Conservation (phyloP, 371 early-diverging fungal species). For the Apophysomyces ossiformis region DNA sequence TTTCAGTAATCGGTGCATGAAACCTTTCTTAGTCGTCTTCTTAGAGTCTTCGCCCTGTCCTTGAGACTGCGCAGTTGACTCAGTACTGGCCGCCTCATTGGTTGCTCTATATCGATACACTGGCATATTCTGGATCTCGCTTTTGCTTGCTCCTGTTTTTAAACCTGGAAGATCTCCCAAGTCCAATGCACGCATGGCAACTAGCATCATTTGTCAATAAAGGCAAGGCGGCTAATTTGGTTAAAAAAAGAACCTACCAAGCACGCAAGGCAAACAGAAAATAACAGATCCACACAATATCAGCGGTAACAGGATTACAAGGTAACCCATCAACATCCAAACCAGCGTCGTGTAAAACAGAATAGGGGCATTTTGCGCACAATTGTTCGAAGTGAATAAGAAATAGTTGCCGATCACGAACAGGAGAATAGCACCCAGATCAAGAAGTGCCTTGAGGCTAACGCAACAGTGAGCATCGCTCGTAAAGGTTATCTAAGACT, state of each 20-base stretch:
- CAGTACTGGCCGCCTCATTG: neutral
- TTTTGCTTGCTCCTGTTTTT: slow-evolving; percentile 57
- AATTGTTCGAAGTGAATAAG: slow-evolving; percentile 53
- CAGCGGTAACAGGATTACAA: slow-evolving; percentile 64
- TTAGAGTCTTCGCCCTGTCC: neutral
- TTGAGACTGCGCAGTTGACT: neutral
- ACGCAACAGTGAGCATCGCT: neutral
- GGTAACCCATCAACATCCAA: slow-evolving; percentile 69
- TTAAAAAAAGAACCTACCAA: slow-evolving; percentile 33
- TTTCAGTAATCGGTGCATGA: neutral
- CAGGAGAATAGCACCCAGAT: slow-evolving; percentile 64
- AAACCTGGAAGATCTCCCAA: slow-evolving; percentile 54
- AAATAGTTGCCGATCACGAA: slow-evolving; percentile 77
- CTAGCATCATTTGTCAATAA: slow-evolving; percentile 13
- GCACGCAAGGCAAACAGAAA: slow-evolving; percentile 65
- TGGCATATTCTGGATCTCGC: slow-evolving; percentile 59
- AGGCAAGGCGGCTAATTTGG: too few species aligned
- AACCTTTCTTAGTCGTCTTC: neutral
- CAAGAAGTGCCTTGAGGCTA: slow-evolving; percentile 56
- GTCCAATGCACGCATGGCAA: slow-evolving; percentile 56
- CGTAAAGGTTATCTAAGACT: neutral
- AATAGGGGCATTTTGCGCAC: slow-evolving; percentile 47
- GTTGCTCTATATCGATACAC: slow-evolving; percentile 33
- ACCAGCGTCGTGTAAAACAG: slow-evolving; percentile 63
- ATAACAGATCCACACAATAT: slow-evolving; percentile 63